Evolutionary conservation across 2,329 filamentous ascomycete species (phyloP), one percentile per base, ranked within the genome.

Genomic region (Hyphodiscus sp.): DNA sequence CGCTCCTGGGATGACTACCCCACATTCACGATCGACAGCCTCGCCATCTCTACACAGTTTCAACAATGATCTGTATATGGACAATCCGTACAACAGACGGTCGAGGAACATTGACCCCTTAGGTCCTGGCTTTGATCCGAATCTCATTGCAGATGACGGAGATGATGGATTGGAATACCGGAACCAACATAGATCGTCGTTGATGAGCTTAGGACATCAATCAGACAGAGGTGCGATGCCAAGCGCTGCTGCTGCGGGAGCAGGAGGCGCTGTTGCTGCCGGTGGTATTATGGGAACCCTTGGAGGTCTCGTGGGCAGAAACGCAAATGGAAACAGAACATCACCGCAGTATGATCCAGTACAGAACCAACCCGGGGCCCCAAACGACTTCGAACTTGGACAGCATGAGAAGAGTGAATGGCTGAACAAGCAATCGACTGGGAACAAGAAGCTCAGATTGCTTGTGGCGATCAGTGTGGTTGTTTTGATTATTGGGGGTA

Each of bases 111-210:
- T 68, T 20, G 65, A 68, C 47, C 62, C 66, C 1, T 26, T 68
- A 33, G 58, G 49, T 2, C 59, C 49, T 2, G 61, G 63, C 15
- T 65, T 68, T 44, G 65, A 96, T 67, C 90, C 91, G 2, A 82
- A 87, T 64, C 83, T 85, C 15, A 91, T 96, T 59, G 81, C 80
- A 20, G 91, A 96, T 67, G 91, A 96, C 65, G 90, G 89, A 26
- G 91, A 96, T 64, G 91, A 95, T 67, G 90, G 87, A 1, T 77
- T 94, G 49, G 76, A 80, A 4, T 84, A 80, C 61, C 72, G 69
- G 49, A 71, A 68, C 47, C 66, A 64, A 70, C 68, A 67, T 76
- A 79, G 55, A 78, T 75, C 59, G 83, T 86, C 38, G 1, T 79
- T 85, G 68, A 41, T 66, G 30, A 67, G 61, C 50, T 54, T 67